Conservation (phyloP, 208 protist species). For the Acanthamoeba sp. region DNA sequence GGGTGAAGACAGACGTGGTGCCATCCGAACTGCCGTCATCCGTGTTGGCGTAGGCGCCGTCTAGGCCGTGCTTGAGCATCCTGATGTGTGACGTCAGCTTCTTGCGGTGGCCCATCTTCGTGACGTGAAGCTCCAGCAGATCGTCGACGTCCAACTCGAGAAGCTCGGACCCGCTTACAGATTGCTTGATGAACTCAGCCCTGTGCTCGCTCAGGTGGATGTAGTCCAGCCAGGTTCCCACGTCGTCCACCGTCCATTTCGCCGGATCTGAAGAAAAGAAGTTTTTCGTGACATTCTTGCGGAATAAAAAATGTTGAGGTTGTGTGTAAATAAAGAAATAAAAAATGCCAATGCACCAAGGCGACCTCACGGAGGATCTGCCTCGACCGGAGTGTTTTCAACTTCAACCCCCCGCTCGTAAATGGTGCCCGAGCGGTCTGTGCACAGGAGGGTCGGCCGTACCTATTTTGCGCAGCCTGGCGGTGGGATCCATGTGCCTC, state of each 20-base stretch:
- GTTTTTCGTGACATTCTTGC: not conserved
- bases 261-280: not conserved
- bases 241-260: slow-evolving; percentile 56
- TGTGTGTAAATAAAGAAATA: not conserved
- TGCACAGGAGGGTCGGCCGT: not conserved
- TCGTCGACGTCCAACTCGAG: slow-evolving; percentile 20
- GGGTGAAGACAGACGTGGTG: slow-evolving; percentile 10
- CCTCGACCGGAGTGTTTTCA: too few relatives aligned
- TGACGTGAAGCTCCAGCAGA: slow-evolving; percentile 10
- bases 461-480: slow-evolving; percentile 3
- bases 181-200: slow-evolving; percentile 44
- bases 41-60: slow-evolving; percentile 19
- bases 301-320: not conserved
- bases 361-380: too few relatives aligned
- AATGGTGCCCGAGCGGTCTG: too few relatives aligned
- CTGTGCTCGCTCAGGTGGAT: slow-evolving; percentile 59
- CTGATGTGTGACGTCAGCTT: not conserved
- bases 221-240: slow-evolving; percentile 39
- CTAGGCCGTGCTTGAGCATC: slow-evolving; percentile 48
- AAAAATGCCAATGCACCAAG: not conserved
- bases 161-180: slow-evolving; percentile 24
- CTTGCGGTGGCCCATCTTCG: slow-evolving; percentile 54
- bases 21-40: not conserved
- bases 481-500: not conserved
- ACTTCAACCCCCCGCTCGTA: too few relatives aligned